These are phyloP conservation scores for Kernera saxatilis DNA, from an alignment of 345 rosid genomes.

Conservation along the genomic window DNA sequence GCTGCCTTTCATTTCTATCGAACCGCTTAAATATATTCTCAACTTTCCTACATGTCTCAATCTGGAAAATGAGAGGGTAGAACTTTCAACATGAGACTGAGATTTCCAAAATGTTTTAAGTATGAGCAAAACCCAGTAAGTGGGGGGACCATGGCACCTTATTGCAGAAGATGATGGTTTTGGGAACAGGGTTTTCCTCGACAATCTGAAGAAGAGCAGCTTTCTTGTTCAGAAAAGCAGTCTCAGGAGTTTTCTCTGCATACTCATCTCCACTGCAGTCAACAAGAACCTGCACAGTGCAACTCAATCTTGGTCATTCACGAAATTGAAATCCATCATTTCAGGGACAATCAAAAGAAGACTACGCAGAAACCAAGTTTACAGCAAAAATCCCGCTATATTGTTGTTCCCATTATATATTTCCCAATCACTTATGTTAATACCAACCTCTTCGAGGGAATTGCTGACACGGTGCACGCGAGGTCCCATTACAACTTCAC, in stretches of 20 bases:
- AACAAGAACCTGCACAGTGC: slow-evolving; percentile 56
- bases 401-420: neutral
- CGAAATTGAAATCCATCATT: neutral
- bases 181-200: slow-evolving; percentile 55
- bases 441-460: slow-evolving; percentile 81
- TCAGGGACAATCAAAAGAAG: neutral
- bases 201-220: slow-evolving; percentile 64
- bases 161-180: slow-evolving; percentile 84
- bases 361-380: neutral
- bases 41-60: slow-evolving; percentile 94
- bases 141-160: slow-evolving; percentile 42
- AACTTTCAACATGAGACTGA: neutral
- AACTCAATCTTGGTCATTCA: neutral
- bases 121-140: neutral
- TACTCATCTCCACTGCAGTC: slow-evolving; percentile 85
- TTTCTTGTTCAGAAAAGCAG: slow-evolving; percentile 80
- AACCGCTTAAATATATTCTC: slow-evolving; percentile 75
- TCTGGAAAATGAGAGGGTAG: slow-evolving; percentile 36
- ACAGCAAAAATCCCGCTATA: neutral
- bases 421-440: neutral
- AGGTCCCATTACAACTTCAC: slow-evolving; percentile 90
- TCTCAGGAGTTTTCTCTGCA: slow-evolving; percentile 56
- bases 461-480: slow-evolving; percentile 78
- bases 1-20: slow-evolving; percentile 54
- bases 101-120: neutral